Conservation (phyloP, 2,329 filamentous ascomycete genomes). For the Rutstroemia sp. region DNA sequence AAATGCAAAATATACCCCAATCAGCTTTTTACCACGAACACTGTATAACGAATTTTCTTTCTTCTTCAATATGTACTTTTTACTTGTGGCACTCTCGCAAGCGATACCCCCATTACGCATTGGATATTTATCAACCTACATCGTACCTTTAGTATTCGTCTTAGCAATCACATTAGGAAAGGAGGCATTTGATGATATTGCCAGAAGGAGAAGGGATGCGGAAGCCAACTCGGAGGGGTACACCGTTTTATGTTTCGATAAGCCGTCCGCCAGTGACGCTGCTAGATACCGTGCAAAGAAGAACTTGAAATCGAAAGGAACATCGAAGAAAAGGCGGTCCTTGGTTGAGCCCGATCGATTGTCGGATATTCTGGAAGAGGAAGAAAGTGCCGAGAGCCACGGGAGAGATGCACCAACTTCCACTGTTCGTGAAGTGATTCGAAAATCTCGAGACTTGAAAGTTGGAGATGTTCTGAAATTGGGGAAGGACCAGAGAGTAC, state of each 20-base stretch:
- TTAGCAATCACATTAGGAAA: slow-evolving; percentile 89
- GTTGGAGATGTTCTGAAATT: slow-evolving; percentile 95
- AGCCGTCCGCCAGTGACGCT: slow-evolving; percentile 35
- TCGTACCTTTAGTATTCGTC: slow-evolving; percentile 87
- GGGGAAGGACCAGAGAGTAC: slow-evolving; percentile 84
- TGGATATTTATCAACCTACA: slow-evolving; percentile 89
- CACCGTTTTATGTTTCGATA: slow-evolving; percentile 65
- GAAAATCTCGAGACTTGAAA: slow-evolving; percentile 80
- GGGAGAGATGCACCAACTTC: slow-evolving; percentile 39
- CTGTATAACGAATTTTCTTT: slow-evolving; percentile 99
- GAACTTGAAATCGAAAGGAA: slow-evolving; percentile 40
- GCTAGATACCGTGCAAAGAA: slow-evolving; percentile 33
- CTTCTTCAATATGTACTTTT: slow-evolving; percentile 99
- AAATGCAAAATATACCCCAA: slow-evolving; percentile 94
- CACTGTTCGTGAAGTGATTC: slow-evolving; percentile 58
- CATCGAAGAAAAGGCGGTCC: slow-evolving; percentile 32
- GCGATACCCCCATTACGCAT: slow-evolving; percentile 84
- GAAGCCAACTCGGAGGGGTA: slow-evolving; percentile 94
- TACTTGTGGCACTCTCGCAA: slow-evolving; percentile 90
- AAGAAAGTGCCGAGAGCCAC: slow-evolving; percentile 43
- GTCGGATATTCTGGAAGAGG: slow-evolving; percentile 64
- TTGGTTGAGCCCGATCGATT: slow-evolving; percentile 38
- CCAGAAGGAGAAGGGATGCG: slow-evolving; percentile 73
- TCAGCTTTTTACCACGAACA: slow-evolving; percentile 89
- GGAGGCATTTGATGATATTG: slow-evolving; percentile 91